Conservation (phyloP, 2,329 filamentous ascomycete genomes). For the Fusarium guadeloupense region DNA sequence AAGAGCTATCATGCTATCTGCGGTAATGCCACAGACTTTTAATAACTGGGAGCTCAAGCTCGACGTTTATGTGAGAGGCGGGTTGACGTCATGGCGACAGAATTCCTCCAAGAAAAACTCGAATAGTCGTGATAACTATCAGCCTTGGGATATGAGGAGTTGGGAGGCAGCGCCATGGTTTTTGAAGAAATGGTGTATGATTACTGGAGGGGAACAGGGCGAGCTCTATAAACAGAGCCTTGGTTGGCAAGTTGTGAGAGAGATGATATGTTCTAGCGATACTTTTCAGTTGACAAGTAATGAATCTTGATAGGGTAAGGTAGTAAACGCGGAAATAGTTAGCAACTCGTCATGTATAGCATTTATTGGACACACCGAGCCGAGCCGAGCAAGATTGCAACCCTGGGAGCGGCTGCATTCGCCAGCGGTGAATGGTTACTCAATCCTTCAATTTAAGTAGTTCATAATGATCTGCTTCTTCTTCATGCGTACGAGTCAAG, state of each 20-base stretch:
- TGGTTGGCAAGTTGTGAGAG: conserved; percentile 34
- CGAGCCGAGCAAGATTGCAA: too few relatives aligned
- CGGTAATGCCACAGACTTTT: conserved; percentile 31
- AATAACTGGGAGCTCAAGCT: conserved; percentile 41
- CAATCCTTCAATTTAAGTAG: too few relatives aligned
- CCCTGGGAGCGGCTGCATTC: too few relatives aligned
- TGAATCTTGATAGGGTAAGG: too few relatives aligned
- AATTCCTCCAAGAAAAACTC: neutral
- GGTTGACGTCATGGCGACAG: conserved; percentile 32
- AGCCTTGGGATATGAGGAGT: conserved; percentile 42
- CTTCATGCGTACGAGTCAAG: too few relatives aligned
- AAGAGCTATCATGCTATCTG: conserved; percentile 39
- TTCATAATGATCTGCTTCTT: too few relatives aligned
- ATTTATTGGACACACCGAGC: too few relatives aligned
- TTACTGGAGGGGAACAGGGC: conserved; percentile 31
- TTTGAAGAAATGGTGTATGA: conserved; percentile 39
- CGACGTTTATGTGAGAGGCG: conserved; percentile 38
- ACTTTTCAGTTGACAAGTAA: neutral
- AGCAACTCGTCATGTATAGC: too few relatives aligned
- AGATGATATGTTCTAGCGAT: conserved; percentile 8
- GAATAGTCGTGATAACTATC: conserved; percentile 1
- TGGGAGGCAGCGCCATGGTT: conserved; percentile 46
- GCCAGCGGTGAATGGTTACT: too few relatives aligned
- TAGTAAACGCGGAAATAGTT: too few relatives aligned
- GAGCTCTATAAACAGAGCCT: conserved; percentile 34